phyloP scores from a whole-genome alignment of 2,329 filamentous ascomycete species.

The Fusarium sarcochroum region DNA sequence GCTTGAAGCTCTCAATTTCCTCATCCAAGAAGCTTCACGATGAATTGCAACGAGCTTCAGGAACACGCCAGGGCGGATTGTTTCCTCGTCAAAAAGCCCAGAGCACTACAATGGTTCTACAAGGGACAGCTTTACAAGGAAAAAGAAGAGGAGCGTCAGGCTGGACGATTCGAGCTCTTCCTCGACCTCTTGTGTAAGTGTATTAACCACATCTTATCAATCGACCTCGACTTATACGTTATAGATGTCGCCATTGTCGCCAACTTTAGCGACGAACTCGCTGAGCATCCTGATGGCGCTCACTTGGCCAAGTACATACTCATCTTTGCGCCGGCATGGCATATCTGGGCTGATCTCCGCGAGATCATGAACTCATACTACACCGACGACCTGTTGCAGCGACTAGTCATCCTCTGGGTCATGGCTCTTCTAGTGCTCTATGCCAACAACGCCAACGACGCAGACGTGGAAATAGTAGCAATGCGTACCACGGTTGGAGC shows the following conservation, averaged over 20 bases:
- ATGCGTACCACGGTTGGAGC: slow-evolving; percentile 62
- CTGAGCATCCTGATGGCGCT: slow-evolving; percentile 60
- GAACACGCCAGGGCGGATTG: slow-evolving; percentile 49
- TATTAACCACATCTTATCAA: not conserved
- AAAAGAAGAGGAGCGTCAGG: slow-evolving; percentile 60
- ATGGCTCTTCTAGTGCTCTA: slow-evolving; percentile 65
- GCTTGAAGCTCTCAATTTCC: not conserved
- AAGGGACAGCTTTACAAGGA: slow-evolving; percentile 58
- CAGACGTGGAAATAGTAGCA: slow-evolving; percentile 59
- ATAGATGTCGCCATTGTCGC: slow-evolving; percentile 63
- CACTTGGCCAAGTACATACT: slow-evolving; percentile 64
- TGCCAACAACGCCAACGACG: slow-evolving; percentile 61
- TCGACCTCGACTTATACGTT: slow-evolving; percentile 1
- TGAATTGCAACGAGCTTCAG: slow-evolving; percentile 58
- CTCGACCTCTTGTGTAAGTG: slow-evolving; percentile 62
- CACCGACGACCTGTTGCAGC: slow-evolving; percentile 64
- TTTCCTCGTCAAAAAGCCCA: slow-evolving; percentile 55
- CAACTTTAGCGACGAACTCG: slow-evolving; percentile 64
- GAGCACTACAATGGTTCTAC: slow-evolving; percentile 63
- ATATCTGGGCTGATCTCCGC: slow-evolving; percentile 64
- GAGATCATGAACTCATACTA: slow-evolving; percentile 68
- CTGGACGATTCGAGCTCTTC: slow-evolving; percentile 64
- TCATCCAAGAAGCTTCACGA: slow-evolving; percentile 25
- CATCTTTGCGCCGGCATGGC: slow-evolving; percentile 63
- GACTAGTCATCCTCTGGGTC: slow-evolving; percentile 64